A percentile compares a stretch with the other conserved stretches of the same genome.
Conservation (phyloP, 768 basidiomycete species). For the Leccinum variicolor region DNA sequence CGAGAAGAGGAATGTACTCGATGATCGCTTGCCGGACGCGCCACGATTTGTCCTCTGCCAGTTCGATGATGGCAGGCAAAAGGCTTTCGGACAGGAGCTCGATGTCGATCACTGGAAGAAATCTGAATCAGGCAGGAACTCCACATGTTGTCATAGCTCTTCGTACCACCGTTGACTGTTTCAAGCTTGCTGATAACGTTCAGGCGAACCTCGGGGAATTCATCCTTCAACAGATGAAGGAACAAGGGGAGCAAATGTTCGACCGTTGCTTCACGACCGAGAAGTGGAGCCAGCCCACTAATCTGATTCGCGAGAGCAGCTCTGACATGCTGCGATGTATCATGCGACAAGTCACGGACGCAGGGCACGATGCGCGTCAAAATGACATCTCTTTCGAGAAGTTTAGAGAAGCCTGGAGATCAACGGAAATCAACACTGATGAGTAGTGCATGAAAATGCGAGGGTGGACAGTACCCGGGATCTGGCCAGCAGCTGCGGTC, state of each 20-base stretch:
- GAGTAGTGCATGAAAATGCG: not conserved
- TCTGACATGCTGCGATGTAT: slow-evolving; percentile 94
- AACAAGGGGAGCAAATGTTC: slow-evolving; percentile 97
- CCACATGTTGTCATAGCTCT: not conserved
- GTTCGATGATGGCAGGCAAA: slow-evolving; percentile 94
- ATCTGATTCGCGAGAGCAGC: slow-evolving; percentile 96
- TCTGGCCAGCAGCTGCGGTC: slow-evolving; percentile 93
- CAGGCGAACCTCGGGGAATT: slow-evolving; percentile 95
- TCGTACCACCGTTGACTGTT: slow-evolving; percentile 84
- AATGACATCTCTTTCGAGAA: slow-evolving; percentile 91
- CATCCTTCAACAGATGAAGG: slow-evolving; percentile 94
- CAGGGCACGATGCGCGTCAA: slow-evolving; percentile 91
- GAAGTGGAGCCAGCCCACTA: slow-evolving; percentile 90
- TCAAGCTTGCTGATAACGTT: slow-evolving; percentile 99
- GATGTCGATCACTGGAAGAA: slow-evolving; percentile 86
- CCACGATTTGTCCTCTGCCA: slow-evolving; percentile 99
- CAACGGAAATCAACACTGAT: slow-evolving; percentile 7
- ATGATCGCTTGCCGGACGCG: slow-evolving; percentile 99
- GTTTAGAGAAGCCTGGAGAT: slow-evolving; percentile 84
- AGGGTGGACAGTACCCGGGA: slow-evolving; percentile 66
- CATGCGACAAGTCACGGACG: slow-evolving; percentile 90
- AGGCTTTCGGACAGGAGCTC: slow-evolving; percentile 92
- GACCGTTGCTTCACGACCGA: slow-evolving; percentile 90
- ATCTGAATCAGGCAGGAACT: slow-evolving; percentile 8
- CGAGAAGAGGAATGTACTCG: slow-evolving; percentile 98